Evolutionary conservation across 176 grass and related monocot species (phyloP).

Genomic region (Tillandsia leiboldiana): DNA sequence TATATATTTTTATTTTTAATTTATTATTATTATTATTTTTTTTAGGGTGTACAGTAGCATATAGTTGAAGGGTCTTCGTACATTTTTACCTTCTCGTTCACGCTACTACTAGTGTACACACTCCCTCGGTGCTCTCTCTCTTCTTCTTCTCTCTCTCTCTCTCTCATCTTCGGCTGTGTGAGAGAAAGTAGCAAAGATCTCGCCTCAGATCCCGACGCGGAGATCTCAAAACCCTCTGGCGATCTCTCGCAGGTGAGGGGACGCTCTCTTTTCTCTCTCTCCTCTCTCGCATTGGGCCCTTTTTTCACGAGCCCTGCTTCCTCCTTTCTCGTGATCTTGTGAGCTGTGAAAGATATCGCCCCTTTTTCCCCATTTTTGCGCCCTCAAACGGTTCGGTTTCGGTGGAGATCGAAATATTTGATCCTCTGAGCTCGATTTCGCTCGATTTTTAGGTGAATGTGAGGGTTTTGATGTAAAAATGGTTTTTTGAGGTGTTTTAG

Average conservation of each 20-base stretch:
- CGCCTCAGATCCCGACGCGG: neutral
- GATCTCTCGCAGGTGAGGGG: neutral
- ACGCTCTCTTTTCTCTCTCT: neutral
- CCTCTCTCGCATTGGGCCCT: conserved; percentile 8
- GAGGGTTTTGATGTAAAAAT: conserved; percentile 2
- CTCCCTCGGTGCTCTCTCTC: neutral
- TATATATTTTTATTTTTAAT: no score
- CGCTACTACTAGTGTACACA: neutral
- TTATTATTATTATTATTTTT: no score
- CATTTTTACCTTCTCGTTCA: no score
- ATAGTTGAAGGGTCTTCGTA: no score
- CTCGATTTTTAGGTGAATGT: conserved; percentile 10
- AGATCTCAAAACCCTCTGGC: conserved; percentile 1
- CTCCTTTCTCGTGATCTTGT: conserved; percentile 38
- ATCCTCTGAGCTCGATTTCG: conserved; percentile 10
- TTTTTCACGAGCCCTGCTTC: conserved; percentile 10
- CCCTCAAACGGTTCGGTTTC: neutral
- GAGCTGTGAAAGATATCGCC: conserved; percentile 20
- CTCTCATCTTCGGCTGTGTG: conserved; percentile 24
- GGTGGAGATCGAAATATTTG: conserved; percentile 21
- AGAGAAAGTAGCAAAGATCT: neutral
- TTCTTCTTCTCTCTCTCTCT: neutral
- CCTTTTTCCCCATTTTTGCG: neutral
- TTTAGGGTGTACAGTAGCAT: no score
- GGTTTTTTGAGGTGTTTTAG: conserved; percentile 3